A percentile compares a stretch with the other conserved stretches of the same genome.
phyloP scores from a whole-genome alignment of 495 filamentous ascomycete genomes.

The Rostrohypoxylon terebratum region DNA sequence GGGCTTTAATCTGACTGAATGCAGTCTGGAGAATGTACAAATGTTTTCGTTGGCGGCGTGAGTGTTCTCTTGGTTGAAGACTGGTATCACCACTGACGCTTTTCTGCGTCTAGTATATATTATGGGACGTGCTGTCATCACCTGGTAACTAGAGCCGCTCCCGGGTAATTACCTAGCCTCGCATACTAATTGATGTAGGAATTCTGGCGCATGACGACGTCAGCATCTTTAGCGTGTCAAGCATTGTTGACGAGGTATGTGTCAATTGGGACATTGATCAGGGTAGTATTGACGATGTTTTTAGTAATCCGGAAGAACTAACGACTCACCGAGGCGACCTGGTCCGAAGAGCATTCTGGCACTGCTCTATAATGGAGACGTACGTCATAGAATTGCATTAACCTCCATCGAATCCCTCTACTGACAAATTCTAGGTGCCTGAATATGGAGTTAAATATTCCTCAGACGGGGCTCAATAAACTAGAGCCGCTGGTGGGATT shows the following conservation, averaged over 20 bases:
- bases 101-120: constrained; percentile 57
- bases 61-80: constrained; percentile 31
- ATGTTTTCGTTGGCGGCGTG: constrained; percentile 66
- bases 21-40: constrained; percentile 68
- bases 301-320: constrained; percentile 61
- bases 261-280: not conserved
- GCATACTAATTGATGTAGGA: constrained; percentile 55
- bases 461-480: constrained; percentile 63
- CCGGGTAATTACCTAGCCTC: constrained; percentile 1
- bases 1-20: constrained; percentile 67
- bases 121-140: constrained; percentile 64
- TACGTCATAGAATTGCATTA: constrained; percentile 41
- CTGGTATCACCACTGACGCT: constrained; percentile 16
- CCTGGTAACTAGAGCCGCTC: constrained; percentile 52
- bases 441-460: constrained; percentile 67
- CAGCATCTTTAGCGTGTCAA: constrained; percentile 66
- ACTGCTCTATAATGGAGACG: constrained; percentile 70
- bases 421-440: constrained; percentile 54
- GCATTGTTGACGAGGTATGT: constrained; percentile 62
- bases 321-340: constrained; percentile 61
- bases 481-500: constrained; percentile 63
- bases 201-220: constrained; percentile 67
- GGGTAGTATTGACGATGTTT: constrained; percentile 22
- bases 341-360: constrained; percentile 68
- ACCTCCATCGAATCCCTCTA: not conserved